Percentiles rank a stretch among this genome's conserved stretches.
Evolutionary conservation across 2,329 filamentous ascomycete genomes (phyloP).

Genomic region (Calonectria pseudoturangicola): DNA sequence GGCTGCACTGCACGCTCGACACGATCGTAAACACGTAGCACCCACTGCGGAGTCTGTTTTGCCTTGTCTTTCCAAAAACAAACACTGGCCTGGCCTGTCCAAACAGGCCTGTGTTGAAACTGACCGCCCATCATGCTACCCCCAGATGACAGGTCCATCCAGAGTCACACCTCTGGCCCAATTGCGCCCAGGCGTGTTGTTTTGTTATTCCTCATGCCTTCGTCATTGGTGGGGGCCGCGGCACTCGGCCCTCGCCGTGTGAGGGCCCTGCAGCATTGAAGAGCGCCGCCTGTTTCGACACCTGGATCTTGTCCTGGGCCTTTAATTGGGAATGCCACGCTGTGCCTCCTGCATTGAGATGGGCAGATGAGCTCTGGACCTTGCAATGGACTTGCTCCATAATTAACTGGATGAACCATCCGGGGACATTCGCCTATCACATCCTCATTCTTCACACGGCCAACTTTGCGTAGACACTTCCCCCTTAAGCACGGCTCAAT

Average conservation of each 20-base stretch:
- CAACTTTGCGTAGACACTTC: not conserved
- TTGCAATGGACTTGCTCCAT: not conserved
- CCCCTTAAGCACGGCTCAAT: not conserved
- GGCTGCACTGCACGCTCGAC: not conserved
- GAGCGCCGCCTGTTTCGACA: slow-evolving; percentile 13
- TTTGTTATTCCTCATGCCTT: slow-evolving; percentile 15
- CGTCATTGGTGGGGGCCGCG: not conserved
- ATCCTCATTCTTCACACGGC: not conserved
- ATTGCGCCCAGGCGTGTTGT: slow-evolving; percentile 16
- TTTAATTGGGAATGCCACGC: slow-evolving; percentile 24
- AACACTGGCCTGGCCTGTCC: slow-evolving; percentile 1
- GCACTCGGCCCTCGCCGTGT: slow-evolving; percentile 9
- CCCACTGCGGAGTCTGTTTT: not conserved
- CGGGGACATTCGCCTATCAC: not conserved
- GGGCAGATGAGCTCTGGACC: slow-evolving; percentile 10
- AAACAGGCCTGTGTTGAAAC: slow-evolving; percentile 11
- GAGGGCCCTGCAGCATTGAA: not conserved
- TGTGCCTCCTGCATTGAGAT: slow-evolving; percentile 23
- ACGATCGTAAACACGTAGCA: slow-evolving; percentile 4
- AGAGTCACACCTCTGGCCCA: slow-evolving; percentile 5
- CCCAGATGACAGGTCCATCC: not conserved
- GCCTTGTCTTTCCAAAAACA: slow-evolving; percentile 14
- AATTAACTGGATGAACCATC: slow-evolving; percentile 18
- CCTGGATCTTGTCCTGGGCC: not conserved
- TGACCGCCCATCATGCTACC: slow-evolving; percentile 18